These are phyloP conservation scores for Xylariaceae sp. DNA, from an alignment of 2,329 filamentous ascomycete genomes.

Conservation along the genomic window DNA sequence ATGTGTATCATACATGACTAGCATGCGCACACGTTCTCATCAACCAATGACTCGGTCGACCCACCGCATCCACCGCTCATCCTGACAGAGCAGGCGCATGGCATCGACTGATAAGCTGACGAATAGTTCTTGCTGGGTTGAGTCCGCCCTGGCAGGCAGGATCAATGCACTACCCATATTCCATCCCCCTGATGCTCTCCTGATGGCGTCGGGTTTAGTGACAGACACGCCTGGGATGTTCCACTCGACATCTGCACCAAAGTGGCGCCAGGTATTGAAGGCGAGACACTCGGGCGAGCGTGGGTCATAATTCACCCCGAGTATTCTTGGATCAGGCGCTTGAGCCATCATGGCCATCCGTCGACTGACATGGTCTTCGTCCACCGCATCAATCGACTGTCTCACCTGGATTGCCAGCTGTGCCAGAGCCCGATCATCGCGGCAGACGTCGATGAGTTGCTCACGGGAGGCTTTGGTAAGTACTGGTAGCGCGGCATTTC, in stretches of 20 bases:
- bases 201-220: constrained; percentile 34
- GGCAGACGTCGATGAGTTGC: constrained; percentile 23
- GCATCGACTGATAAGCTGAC: constrained; percentile 30
- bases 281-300: constrained; percentile 37
- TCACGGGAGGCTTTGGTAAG: constrained; percentile 27
- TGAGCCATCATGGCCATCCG: constrained; percentile 37
- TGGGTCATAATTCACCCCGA: constrained; percentile 40
- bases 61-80: constrained; percentile 31
- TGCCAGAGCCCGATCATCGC: constrained; percentile 26
- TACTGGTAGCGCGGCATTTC: constrained; percentile 40
- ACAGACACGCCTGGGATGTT: constrained; percentile 34
- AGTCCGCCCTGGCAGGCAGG: constrained; percentile 26
- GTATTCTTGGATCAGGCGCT: constrained; percentile 36
- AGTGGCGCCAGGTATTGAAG: constrained; percentile 44
- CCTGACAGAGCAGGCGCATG: constrained; percentile 30
- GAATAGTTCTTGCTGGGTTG: constrained; percentile 30
- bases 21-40: no score
- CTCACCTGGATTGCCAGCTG: constrained; percentile 30
- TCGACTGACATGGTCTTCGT: constrained; percentile 38
- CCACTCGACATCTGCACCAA: constrained; percentile 41
- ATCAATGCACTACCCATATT: constrained; percentile 32
- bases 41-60: constrained; percentile 32
- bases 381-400: constrained; percentile 32
- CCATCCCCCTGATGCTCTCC: constrained; percentile 30
- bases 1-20: no score